Evolutionary conservation across 2,329 filamentous ascomycete species (phyloP).

Genomic region (Fusarium hostae): DNA sequence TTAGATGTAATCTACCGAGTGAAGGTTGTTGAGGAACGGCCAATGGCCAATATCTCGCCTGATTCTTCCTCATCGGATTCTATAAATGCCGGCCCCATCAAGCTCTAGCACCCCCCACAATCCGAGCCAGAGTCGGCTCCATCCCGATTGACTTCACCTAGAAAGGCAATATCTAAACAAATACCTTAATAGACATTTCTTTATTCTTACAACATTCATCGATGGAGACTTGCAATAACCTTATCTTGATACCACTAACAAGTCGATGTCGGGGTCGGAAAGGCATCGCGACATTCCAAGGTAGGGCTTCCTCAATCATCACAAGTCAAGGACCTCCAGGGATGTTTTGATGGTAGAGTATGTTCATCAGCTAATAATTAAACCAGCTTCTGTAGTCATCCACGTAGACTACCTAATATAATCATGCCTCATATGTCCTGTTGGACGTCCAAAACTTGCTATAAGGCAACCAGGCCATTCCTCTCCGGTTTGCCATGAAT

Average conservation of each 20-base stretch:
- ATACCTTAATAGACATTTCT: not conserved
- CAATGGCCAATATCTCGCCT: not conserved
- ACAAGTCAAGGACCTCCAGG: not conserved
- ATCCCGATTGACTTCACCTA: slow-evolving; percentile 18
- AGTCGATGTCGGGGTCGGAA: not conserved
- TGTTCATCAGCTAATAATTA: not conserved
- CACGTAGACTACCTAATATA: not conserved
- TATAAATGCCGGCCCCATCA: slow-evolving; percentile 2
- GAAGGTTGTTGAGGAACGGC: not conserved
- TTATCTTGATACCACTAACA: not conserved
- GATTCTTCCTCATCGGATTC: slow-evolving; percentile 20
- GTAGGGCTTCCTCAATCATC: not conserved
- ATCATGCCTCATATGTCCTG: not conserved
- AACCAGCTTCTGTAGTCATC: not conserved
- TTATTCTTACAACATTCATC: fast-evolving
- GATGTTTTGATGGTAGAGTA: not conserved
- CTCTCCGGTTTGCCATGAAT: no score
- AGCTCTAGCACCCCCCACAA: slow-evolving; percentile 13
- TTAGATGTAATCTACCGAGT: not conserved
- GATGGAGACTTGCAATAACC: fast-evolving
- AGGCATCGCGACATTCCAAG: not conserved
- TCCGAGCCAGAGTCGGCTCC: slow-evolving; percentile 10
- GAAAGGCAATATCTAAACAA: slow-evolving; percentile 1
- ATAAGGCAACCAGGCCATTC: not conserved
- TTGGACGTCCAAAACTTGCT: slow-evolving; percentile 4